Conservation (phyloP, 1,284 basidiomycete genomes). For the Sanghuangporus weigelae region DNA sequence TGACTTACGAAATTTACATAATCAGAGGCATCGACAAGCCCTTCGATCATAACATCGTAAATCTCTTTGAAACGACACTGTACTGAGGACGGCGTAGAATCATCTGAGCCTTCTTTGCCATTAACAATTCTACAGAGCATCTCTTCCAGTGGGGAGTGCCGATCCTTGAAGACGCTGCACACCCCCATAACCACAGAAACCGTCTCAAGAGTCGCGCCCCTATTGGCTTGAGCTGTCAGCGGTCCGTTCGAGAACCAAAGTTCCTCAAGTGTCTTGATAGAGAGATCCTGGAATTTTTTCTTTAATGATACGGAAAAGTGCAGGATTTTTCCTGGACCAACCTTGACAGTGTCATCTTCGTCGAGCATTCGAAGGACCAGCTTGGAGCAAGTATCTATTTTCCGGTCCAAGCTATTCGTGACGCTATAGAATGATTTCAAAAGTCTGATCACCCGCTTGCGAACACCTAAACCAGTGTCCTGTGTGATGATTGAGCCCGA, state of each 20-base stretch:
- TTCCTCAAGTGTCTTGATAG: slow-evolving; percentile 83
- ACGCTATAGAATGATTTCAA: slow-evolving; percentile 78
- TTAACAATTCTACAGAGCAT: slow-evolving; percentile 76
- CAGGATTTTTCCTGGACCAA: slow-evolving; percentile 19
- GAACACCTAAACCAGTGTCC: slow-evolving; percentile 90
- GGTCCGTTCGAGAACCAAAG: slow-evolving; percentile 69
- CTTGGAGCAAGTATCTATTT: slow-evolving; percentile 77
- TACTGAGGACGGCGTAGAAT: slow-evolving; percentile 33
- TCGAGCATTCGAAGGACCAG: slow-evolving; percentile 85
- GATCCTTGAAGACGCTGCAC: slow-evolving; percentile 74
- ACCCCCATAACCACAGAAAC: slow-evolving; percentile 83
- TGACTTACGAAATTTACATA: slow-evolving; percentile 66
- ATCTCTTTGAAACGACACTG: slow-evolving; percentile 68
- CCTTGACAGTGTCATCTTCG: slow-evolving; percentile 88
- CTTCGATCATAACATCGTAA: slow-evolving; percentile 81
- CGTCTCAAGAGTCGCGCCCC: slow-evolving; percentile 48
- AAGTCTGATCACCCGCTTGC: slow-evolving; percentile 93
- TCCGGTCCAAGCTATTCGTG: slow-evolving; percentile 52
- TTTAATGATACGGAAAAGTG: background rate
- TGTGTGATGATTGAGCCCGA: slow-evolving; percentile 27
- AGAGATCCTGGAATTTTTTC: slow-evolving; percentile 57
- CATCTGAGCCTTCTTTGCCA: slow-evolving; percentile 49
- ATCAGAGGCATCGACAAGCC: slow-evolving; percentile 80
- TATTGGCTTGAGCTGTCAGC: slow-evolving; percentile 30
- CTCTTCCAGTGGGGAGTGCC: slow-evolving; percentile 80